These are phyloP conservation scores for Wallemia ichthyophaga DNA, from an alignment of 1,284 basidiomycete species.

Conservation along the genomic window DNA sequence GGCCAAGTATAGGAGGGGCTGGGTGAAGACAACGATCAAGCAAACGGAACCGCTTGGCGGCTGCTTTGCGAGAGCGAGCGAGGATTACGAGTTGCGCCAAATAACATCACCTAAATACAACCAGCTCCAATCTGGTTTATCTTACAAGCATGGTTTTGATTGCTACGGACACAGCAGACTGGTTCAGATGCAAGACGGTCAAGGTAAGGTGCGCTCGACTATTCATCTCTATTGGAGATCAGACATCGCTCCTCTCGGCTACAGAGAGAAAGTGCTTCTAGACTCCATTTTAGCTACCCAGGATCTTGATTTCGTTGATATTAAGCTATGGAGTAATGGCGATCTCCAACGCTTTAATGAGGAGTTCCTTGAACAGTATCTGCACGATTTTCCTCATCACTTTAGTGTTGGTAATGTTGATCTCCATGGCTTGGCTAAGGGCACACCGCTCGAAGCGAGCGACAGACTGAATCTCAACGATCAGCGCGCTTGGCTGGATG, in stretches of 20 bases:
- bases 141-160: constrained; percentile 41
- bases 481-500: constrained; percentile 65
- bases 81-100: neutral
- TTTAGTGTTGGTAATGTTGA: constrained; percentile 23
- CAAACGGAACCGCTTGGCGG: constrained; percentile 30
- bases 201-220: constrained; percentile 18
- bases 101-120: constrained; percentile 33
- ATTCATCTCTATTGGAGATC: constrained; percentile 74
- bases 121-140: constrained; percentile 44
- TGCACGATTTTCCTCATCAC: neutral
- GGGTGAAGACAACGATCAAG: constrained; percentile 38
- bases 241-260: constrained; percentile 43
- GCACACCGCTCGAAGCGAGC: constrained; percentile 40
- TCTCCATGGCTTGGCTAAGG: constrained; percentile 31
- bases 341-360: constrained; percentile 30
- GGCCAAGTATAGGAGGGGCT: constrained; percentile 36
- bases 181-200: constrained; percentile 18
- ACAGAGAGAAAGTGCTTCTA: constrained; percentile 57
- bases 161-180: constrained; percentile 68
- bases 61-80: constrained; percentile 28
- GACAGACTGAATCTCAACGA: constrained; percentile 30
- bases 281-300: constrained; percentile 75
- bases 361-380: constrained; percentile 28
- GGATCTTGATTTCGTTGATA: constrained; percentile 27
- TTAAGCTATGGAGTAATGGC: constrained; percentile 68